Conservation (phyloP, 495 filamentous ascomycete genomes). For the Acidiella bohemica region DNA sequence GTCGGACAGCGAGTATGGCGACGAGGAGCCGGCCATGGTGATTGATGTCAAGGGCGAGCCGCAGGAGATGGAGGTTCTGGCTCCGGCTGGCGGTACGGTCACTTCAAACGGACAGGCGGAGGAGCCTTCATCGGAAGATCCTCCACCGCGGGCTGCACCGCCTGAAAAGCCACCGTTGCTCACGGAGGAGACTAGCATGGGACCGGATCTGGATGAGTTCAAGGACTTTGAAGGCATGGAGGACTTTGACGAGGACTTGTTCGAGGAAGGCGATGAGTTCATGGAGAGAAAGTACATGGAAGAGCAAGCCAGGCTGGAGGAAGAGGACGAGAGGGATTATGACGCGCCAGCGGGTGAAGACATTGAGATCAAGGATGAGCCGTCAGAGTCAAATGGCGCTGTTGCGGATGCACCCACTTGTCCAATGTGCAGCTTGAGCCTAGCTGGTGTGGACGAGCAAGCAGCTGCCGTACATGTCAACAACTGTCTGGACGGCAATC, state of each 20-base stretch:
- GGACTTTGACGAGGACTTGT: conserved; percentile 35
- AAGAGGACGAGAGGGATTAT: conserved; percentile 31
- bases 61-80: background rate
- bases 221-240: conserved; percentile 46
- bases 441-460: conserved; percentile 45
- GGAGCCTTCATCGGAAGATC: background rate
- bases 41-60: background rate
- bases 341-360: conserved; percentile 24
- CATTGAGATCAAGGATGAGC: conserved; percentile 16
- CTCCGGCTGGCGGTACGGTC: background rate
- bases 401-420: conserved; percentile 35
- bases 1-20: conserved; percentile 52
- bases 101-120: background rate
- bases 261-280: conserved; percentile 47
- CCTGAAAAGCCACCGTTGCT: conserved; percentile 32
- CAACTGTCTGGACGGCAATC: conserved; percentile 74
- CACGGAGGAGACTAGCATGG: conserved; percentile 43
- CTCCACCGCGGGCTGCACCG: background rate
- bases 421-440: conserved; percentile 58
- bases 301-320: conserved; percentile 47
- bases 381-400: background rate
- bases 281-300: conserved; percentile 47
- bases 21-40: conserved; percentile 10
- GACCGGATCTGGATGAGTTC: conserved; percentile 42
- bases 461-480: conserved; percentile 68